Evolutionary conservation across 202 grass and related monocot species (phyloP).

Genomic region (Zizania palustris): DNA sequence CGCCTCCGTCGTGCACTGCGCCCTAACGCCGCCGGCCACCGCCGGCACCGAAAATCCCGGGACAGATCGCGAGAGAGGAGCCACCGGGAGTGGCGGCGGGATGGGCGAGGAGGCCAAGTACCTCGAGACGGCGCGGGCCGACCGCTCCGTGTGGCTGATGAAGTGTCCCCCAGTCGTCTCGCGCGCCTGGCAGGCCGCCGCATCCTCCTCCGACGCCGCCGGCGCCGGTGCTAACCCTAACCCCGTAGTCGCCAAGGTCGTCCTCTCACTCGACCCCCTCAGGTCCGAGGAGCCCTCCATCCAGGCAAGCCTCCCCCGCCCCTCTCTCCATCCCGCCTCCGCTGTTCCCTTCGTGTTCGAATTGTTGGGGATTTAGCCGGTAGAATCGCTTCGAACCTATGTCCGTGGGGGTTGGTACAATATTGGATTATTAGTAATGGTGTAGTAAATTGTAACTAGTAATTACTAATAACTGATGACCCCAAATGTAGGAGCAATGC

Average conservation of each 20-base stretch:
- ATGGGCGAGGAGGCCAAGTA: slow-evolving; percentile 63
- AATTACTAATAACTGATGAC: neutral
- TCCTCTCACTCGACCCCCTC: slow-evolving; percentile 79
- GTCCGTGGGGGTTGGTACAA: neutral
- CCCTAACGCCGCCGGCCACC: slow-evolving; percentile 19
- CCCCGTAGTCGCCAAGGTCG: slow-evolving; percentile 79
- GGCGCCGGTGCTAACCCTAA: slow-evolving; percentile 38
- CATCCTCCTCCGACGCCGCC: slow-evolving; percentile 42
- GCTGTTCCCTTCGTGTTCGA: neutral
- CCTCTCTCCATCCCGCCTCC: neutral
- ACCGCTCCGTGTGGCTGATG: slow-evolving; percentile 91
- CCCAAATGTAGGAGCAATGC: neutral
- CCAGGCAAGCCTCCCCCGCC: slow-evolving; percentile 42
- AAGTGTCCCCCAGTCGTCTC: slow-evolving; percentile 83
- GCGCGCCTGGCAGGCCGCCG: slow-evolving; percentile 63
- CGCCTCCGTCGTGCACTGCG: neutral
- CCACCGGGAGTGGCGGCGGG: neutral
- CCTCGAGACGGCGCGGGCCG: slow-evolving; percentile 70
- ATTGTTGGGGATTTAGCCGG: slow-evolving; percentile 7
- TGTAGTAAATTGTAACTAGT: neutral
- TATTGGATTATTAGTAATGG: neutral
- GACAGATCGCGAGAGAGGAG: neutral
- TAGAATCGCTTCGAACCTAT: neutral
- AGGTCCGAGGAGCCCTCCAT: slow-evolving; percentile 52
- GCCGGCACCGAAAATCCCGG: neutral